A percentile compares a stretch with the other conserved stretches of the same genome.
Conservation (phyloP, 257 asterid genomes). For the Agastache rugosa region DNA sequence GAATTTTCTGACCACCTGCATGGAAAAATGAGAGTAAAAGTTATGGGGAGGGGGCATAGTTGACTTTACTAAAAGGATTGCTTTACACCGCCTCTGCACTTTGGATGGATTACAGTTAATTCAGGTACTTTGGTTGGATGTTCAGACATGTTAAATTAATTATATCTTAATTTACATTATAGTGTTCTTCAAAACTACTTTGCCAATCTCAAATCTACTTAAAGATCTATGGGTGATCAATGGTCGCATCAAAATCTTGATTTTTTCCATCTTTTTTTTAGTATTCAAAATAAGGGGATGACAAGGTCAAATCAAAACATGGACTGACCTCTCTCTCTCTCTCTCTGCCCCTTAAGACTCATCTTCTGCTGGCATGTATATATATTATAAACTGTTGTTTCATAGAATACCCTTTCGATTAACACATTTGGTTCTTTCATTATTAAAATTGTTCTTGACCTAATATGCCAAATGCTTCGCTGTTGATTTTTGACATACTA, state of each 20-base stretch:
- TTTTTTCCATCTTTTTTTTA: constrained; percentile 35
- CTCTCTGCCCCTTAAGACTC: constrained; percentile 3
- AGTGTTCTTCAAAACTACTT: background rate
- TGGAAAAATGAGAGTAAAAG: constrained; percentile 4
- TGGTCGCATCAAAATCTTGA: constrained; percentile 43
- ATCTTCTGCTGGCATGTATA: constrained; percentile 34
- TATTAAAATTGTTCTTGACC: constrained; percentile 13
- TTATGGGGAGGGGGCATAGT: background rate
- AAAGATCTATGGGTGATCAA: constrained; percentile 23
- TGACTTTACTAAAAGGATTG: background rate
- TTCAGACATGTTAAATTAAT: constrained; percentile 1
- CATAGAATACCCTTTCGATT: constrained; percentile 20
- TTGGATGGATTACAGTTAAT: constrained; percentile 27
- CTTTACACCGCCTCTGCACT: constrained; percentile 16
- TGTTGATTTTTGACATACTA: constrained; percentile 43
- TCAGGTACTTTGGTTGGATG: constrained; percentile 21
- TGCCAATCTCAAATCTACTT: constrained; percentile 9
- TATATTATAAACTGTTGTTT: constrained; percentile 21
- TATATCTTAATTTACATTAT: background rate
- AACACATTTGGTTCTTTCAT: constrained; percentile 22
- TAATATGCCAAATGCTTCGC: constrained; percentile 32
- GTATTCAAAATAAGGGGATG: constrained; percentile 34
- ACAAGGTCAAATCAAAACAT: constrained; percentile 47
- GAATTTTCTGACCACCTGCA: constrained; percentile 3
- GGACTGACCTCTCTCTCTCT: constrained; percentile 40